Evolutionary conservation across 2,329 filamentous ascomycete genomes (phyloP).

Genomic region (Pseudopyricularia cyperi): DNA sequence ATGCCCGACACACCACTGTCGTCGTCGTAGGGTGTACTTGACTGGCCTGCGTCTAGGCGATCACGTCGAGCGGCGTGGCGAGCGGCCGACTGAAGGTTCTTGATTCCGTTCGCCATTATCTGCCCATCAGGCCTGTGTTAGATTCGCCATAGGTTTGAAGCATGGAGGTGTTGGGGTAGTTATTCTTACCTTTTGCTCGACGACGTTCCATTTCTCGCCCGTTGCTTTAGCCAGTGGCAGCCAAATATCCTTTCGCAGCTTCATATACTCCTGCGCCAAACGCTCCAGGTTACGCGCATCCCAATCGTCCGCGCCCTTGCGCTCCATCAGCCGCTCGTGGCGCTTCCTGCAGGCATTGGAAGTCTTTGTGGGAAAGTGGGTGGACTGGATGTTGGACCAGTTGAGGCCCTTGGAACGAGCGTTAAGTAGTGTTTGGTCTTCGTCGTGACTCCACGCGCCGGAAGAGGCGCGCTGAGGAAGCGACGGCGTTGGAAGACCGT

Average conservation of each 20-base stretch:
- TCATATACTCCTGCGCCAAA: conserved; percentile 68
- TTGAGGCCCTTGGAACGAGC: conserved; percentile 66
- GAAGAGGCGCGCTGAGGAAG: conserved; percentile 39
- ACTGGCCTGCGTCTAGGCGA: conserved; percentile 30
- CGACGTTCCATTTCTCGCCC: conserved; percentile 72
- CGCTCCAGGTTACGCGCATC: conserved; percentile 62
- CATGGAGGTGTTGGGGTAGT: neutral
- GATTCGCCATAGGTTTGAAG: neutral
- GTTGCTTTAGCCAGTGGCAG: conserved; percentile 54
- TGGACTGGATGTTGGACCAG: conserved; percentile 68
- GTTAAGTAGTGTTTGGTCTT: conserved; percentile 60
- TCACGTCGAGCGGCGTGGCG: conserved; percentile 54
- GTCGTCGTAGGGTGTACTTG: conserved; percentile 42
- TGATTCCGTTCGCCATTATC: conserved; percentile 76
- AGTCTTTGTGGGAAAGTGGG: conserved; percentile 65
- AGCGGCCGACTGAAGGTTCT: conserved; percentile 61
- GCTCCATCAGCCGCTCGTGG: conserved; percentile 73
- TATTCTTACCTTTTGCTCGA: conserved; percentile 44
- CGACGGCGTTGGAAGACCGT: conserved; percentile 16
- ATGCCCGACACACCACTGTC: conserved; percentile 58
- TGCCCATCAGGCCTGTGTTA: conserved; percentile 19
- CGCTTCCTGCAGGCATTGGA: conserved; percentile 81
- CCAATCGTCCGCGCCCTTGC: conserved; percentile 63
- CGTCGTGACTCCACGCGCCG: conserved; percentile 58
- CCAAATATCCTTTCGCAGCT: conserved; percentile 73